Conservation (phyloP, 371 early-diverging fungal genomes). For the Thermomucor indicae-seudaticae region DNA sequence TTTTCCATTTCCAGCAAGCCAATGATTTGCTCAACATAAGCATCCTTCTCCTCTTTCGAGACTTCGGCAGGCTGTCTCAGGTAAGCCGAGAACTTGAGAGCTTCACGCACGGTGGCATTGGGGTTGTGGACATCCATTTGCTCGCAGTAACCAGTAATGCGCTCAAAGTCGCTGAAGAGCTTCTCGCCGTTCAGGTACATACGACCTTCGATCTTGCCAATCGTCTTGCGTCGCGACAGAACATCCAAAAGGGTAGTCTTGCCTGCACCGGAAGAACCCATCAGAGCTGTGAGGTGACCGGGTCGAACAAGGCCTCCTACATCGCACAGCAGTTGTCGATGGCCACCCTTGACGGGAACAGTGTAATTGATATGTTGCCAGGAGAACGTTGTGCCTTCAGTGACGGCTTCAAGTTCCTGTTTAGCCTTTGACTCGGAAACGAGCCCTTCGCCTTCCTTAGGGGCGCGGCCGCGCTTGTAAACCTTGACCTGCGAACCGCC, state of each 20-base stretch:
- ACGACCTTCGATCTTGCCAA: constrained; percentile 71
- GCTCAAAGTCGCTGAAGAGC: constrained; percentile 56
- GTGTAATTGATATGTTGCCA: constrained; percentile 59
- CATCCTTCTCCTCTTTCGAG: constrained; percentile 58
- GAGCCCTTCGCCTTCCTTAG: constrained; percentile 18
- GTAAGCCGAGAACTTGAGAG: constrained; percentile 68
- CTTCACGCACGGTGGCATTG: constrained; percentile 61
- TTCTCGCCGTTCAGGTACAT: constrained; percentile 63
- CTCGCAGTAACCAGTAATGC: constrained; percentile 77
- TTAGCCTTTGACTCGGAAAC: neutral
- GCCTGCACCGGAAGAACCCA: constrained; percentile 88
- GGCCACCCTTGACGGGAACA: constrained; percentile 56
- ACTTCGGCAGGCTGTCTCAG: constrained; percentile 63
- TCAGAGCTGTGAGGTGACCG: constrained; percentile 70
- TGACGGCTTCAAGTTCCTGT: constrained; percentile 24
- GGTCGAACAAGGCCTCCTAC: constrained; percentile 55
- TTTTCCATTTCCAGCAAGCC: constrained; percentile 61
- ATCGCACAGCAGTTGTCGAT: constrained; percentile 47
- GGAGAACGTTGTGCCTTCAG: constrained; percentile 50
- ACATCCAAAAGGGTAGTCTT: constrained; percentile 89
- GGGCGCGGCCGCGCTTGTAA: constrained; percentile 44
- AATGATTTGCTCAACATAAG: constrained; percentile 69
- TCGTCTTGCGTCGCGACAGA: constrained; percentile 74
- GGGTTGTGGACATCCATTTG: constrained; percentile 81
- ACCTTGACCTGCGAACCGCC: constrained; percentile 56